Base-by-base conservation (phyloP, 805 yeast genomes). In the Kluyveromyces wickerhamii region DNA sequence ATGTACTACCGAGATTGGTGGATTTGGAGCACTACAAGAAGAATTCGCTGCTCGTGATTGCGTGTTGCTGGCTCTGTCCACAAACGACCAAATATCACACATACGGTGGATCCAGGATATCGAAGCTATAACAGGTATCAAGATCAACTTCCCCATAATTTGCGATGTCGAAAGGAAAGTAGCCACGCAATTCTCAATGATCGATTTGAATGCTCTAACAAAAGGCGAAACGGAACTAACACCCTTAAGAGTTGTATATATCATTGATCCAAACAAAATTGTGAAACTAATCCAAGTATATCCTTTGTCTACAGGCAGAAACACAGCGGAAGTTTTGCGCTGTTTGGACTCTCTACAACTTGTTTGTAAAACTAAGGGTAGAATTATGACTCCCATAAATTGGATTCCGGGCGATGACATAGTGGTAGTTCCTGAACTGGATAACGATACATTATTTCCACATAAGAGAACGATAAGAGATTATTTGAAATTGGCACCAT, bases 1-100 rank as follows among this genome's bases (percentile, higher is more conserved):
- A 31, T 79, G 87, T 57, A 79, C 86, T 43, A 79, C 87, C 34
- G 87, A 79, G 58, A 65, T 79, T 40, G 86, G 86, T 43, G 86
- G 85, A 6, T 78, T 79, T 51, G 79, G 85, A 44, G 71, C 74
- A 52, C 63, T 79, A 52, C 75, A 77, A 52, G 80, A 81, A 10
- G 85, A 79, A 54, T 79, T 79, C 52, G 66, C 65, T 47, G 69
- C 72, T 55, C 67, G 85, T 55, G 71, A 72, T 37, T 78, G 77
- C 36, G 77, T 77, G 51, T 65, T 79, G 52, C 70, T 79, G 52
- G 86, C 85, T 24, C 63, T 79, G 40, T 75, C 82, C 21, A 79
- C 82, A 37, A 79, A 79, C 56, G 72, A 66, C 23, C 64, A 74
- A 20, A 72, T 69, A 23, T 71, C 79, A 32, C 86, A 79, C 63